Base-by-base conservation (phyloP, 2,329 filamentous ascomycete species). In the Fusarium sp. region DNA sequence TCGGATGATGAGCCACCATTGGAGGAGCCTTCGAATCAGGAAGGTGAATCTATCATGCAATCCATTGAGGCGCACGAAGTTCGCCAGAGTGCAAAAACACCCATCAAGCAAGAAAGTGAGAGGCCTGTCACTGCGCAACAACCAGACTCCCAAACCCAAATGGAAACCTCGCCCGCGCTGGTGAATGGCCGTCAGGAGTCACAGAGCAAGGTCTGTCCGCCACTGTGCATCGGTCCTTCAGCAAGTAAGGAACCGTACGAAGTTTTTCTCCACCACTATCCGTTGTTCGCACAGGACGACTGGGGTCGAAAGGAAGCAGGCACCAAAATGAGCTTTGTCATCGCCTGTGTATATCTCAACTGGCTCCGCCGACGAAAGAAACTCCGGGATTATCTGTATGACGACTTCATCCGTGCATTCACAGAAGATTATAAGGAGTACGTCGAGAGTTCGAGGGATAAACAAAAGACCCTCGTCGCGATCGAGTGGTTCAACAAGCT, bases 401-500 rank as follows among this genome's bases (percentile, higher is more conserved):
- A 90, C 72, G 88, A 90, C 64, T 88, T 89, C 62, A 84, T 90
- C 34, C 80, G 84, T 9, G 77, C 79, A 2, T 89, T 86, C 60
- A 80, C 83, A 2, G 77, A 76, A 1, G 82, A 84, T 1, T 90
- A 84, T 70, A 70, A 83, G 8, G 70, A 76, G 1, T 89, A 89
- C 63, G 81, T 85, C 27, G 64, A 76, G 2, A 73, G 75, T 4
- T 65, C 77, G 2, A 75, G 78, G 7, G 68, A 70, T 4, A 71
- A 70, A 3, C 75, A 76, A 24, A 76, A 80, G 24, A 71, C 81
- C 0, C 79, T 85, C 10, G 79, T 82, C 4, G 84, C 83, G 2
- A 77, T 86, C 5, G 77, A 86, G 29, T 89, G 85, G 83, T 87
- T 78, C 74, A 84, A 82, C 54, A 76, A 75, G 24, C 74, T 74